These are phyloP conservation scores for Mariannaea elegans DNA, from an alignment of 2,329 filamentous ascomycete species.

Conservation along the genomic window DNA sequence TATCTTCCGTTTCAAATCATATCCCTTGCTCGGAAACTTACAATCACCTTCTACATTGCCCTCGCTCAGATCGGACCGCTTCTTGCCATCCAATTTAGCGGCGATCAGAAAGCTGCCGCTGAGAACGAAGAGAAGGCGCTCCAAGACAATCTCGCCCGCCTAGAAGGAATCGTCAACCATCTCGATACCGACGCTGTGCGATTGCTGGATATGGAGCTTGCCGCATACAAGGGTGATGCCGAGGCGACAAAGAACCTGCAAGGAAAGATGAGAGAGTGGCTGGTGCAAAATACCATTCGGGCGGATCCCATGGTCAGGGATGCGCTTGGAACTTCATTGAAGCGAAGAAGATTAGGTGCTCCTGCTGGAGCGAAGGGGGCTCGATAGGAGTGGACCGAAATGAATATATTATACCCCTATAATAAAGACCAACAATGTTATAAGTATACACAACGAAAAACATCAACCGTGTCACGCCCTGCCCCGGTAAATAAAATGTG, in stretches of 20 bases:
- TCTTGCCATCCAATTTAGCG: constrained; percentile 52
- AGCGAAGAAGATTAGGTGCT: constrained; percentile 68
- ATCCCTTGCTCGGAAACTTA: constrained; percentile 76
- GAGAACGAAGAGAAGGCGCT: constrained; percentile 58
- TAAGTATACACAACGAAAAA: no score
- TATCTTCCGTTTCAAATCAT: constrained; percentile 89
- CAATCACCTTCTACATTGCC: constrained; percentile 83
- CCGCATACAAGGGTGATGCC: constrained; percentile 80
- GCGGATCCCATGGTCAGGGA: constrained; percentile 83
- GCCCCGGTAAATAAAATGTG: constrained; percentile 14
- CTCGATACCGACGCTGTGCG: constrained; percentile 75
- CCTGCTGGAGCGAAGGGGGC: constrained; percentile 68
- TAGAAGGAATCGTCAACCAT: constrained; percentile 67
- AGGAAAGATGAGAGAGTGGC: constrained; percentile 81
- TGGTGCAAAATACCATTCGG: constrained; percentile 86
- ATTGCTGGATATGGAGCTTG: constrained; percentile 80
- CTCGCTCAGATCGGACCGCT: constrained; percentile 82
- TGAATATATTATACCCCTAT: constrained; percentile 22
- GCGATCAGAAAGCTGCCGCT: constrained; percentile 30
- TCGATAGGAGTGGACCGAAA: constrained; percentile 38
- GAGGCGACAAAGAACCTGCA: constrained; percentile 67
- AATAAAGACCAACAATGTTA: constrained; percentile 32
- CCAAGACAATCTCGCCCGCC: constrained; percentile 71
- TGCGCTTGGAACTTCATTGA: constrained; percentile 75
- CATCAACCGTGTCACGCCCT: no score